Base-by-base conservation (phyloP, 768 basidiomycete species). In the Albatrellus ellisii region DNA sequence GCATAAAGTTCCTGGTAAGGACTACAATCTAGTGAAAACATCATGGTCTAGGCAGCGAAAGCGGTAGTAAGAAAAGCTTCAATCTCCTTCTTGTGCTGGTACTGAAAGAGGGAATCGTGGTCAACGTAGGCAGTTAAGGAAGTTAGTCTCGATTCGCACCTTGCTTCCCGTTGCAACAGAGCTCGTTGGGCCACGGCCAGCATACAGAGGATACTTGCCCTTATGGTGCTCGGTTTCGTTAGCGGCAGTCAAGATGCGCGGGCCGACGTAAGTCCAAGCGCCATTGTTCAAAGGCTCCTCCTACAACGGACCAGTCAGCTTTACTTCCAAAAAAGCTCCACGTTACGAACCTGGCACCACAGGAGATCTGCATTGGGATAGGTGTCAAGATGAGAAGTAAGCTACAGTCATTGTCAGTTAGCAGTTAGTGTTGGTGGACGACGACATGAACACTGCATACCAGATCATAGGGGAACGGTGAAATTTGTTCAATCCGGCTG, bases 201-300 rank as follows among this genome's bases (percentile, higher is more conserved):
- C 94, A 56, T 95, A 95, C 56, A 69, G 68, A 9, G 92, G 85
- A 56, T 89, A 87, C 63, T 92, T 91, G 58, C 77, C 77, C 62
- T 77, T 77, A 66, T 99, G 95, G 62, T 95, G 72, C 59, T 84
- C 68, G 4, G 92, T 94, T 64, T 87, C 70, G 53, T 80, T 78
- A 36, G 85, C 80, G n/a, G 94, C 90, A 34, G 94, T 98, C 59
- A 84, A 79, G 55, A 98, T 79, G 42, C 92, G 78, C 35, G 91
- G 86, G 20, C 86, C 91, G 45, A 95, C 78, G 56, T 99, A 95
- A 31, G 83, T 87, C 95, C 95, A 99, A 2, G 89, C 79, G 51
- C 95, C 95, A 54, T 90, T 91, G 69, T 99, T 99, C 51, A 98
- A 65, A 12, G 95, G 94, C 61, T 97, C 90, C 64, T 95, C 91